Conservation (phyloP, 768 basidiomycete species). For the Favolaschia claudopus region DNA sequence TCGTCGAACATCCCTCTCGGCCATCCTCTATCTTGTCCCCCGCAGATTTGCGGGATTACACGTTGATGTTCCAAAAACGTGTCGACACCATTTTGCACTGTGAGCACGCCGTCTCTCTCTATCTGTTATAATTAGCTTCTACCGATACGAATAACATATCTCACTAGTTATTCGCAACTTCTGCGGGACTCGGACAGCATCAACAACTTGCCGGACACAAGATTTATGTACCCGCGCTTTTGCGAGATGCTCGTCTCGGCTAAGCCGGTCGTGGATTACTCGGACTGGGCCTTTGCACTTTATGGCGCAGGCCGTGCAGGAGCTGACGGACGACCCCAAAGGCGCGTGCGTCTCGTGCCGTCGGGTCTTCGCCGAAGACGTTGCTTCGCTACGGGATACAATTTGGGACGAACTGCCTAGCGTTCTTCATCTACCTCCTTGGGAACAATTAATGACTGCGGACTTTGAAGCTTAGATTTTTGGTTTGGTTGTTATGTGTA, state of each 20-base stretch:
- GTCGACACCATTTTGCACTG: conserved; percentile 55
- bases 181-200: conserved; percentile 41
- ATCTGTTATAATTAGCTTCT: too few relatives aligned
- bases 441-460: conserved; percentile 49
- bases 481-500: background rate
- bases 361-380: conserved; percentile 49
- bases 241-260: conserved; percentile 47
- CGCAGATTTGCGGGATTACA: conserved; percentile 56
- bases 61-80: conserved; percentile 65
- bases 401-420: conserved; percentile 58
- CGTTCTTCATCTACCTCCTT: conserved; percentile 53
- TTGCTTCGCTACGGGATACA: conserved; percentile 43
- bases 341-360: conserved; percentile 55
- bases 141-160: too few relatives aligned
- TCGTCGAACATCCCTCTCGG: conserved; percentile 54
- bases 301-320: conserved; percentile 55
- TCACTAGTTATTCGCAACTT: conserved; percentile 54
- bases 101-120: too few relatives aligned
- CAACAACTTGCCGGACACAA: conserved; percentile 39
- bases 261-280: conserved; percentile 56
- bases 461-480: conserved; percentile 26
- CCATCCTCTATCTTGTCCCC: conserved; percentile 53
- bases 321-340: conserved; percentile 43
- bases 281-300: conserved; percentile 63
- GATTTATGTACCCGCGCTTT: conserved; percentile 51